These are phyloP conservation scores for Cryomyces minteri DNA, from an alignment of 495 filamentous ascomycete genomes.

Conservation along the genomic window DNA sequence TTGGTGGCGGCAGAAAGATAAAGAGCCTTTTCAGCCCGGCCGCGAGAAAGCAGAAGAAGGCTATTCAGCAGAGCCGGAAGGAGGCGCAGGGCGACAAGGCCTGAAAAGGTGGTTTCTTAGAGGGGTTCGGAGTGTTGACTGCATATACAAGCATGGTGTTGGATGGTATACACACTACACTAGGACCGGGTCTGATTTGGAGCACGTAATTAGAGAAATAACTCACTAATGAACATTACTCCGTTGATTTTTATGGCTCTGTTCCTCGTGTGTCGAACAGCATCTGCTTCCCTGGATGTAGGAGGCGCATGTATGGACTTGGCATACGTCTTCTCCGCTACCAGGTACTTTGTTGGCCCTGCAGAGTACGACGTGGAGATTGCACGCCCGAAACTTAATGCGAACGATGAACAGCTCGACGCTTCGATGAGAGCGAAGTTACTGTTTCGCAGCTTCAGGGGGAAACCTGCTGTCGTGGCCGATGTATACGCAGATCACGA, in stretches of 20 bases:
- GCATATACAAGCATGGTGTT: too few species aligned
- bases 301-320: conserved; percentile 43
- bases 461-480: conserved; percentile 7
- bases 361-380: conserved; percentile 7
- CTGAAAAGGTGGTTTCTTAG: background rate
- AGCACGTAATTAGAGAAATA: too few species aligned
- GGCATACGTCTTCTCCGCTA: conserved; percentile 27
- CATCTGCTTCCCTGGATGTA: too few species aligned
- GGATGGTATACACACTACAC: too few species aligned
- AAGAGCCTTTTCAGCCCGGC: conserved; percentile 22
- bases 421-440: conserved; percentile 17
- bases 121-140: too few species aligned
- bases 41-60: conserved; percentile 23
- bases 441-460: conserved; percentile 7
- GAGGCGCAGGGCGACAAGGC: conserved; percentile 1
- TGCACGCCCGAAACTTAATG: background rate
- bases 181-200: too few species aligned
- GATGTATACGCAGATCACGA: conserved; percentile 17
- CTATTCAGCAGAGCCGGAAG: background rate
- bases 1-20: conserved; percentile 27
- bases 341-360: conserved; percentile 22
- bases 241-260: too few species aligned
- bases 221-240: too few species aligned
- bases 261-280: too few species aligned
- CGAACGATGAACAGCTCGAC: conserved; percentile 15